Conservation (phyloP, 805 yeast species). For the Ogataea pilisensis region DNA sequence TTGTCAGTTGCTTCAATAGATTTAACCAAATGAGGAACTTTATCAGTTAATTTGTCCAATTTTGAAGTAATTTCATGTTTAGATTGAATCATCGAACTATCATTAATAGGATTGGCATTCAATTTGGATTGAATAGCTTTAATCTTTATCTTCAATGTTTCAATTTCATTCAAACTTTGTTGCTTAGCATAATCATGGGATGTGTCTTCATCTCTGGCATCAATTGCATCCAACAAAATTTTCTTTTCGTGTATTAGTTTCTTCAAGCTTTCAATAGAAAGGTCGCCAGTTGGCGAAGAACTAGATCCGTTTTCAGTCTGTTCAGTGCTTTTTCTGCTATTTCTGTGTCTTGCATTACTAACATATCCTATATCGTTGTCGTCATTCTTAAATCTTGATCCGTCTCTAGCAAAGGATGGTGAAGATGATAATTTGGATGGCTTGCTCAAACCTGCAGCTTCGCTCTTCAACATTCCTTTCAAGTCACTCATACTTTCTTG, state of each 20-base stretch:
- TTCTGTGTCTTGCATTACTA: slow-evolving; percentile 53
- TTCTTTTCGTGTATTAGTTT: slow-evolving; percentile 69
- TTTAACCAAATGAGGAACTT: slow-evolving; percentile 66
- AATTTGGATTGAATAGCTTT: slow-evolving; percentile 39
- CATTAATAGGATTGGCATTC: slow-evolving; percentile 21
- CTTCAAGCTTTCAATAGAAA: slow-evolving; percentile 51
- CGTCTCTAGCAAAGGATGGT: slow-evolving; percentile 38
- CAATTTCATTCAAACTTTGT: slow-evolving; percentile 53
- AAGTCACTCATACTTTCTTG: slow-evolving; percentile 67
- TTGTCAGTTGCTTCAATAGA: slow-evolving; percentile 61
- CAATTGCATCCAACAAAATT: slow-evolving; percentile 65
- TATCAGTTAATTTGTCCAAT: slow-evolving; percentile 61
- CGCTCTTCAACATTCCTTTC: slow-evolving; percentile 55
- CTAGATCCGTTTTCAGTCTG: slow-evolving; percentile 1
- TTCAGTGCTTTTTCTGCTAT: slow-evolving; percentile 28
- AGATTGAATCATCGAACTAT: slow-evolving; percentile 38
- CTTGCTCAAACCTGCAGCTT: slow-evolving; percentile 26
- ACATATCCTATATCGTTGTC: slow-evolving; percentile 66
- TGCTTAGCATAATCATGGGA: slow-evolving; percentile 25
- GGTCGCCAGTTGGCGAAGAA: slow-evolving; percentile 25
- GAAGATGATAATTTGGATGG: slow-evolving; percentile 20
- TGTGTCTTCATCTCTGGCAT: slow-evolving; percentile 55
- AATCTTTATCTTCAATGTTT: slow-evolving; percentile 59
- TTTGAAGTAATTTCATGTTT: slow-evolving; percentile 50
- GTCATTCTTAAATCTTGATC: slow-evolving; percentile 67